Conservation (phyloP, 129 eudicot genomes). For the Helianthus tuberosus region DNA sequence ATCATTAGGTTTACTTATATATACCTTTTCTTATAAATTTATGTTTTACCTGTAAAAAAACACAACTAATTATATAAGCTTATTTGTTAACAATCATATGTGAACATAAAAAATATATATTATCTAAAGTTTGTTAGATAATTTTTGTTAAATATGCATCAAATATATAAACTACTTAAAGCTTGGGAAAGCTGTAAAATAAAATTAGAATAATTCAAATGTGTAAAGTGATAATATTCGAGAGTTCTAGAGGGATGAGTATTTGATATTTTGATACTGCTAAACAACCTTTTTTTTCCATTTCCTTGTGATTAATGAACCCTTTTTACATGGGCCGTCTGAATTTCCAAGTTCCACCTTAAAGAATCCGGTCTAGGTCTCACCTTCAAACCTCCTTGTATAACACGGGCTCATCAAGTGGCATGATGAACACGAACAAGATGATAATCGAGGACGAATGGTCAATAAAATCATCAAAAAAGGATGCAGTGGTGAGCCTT, state of each 20-base stretch:
- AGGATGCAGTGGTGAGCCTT: constrained; percentile 63
- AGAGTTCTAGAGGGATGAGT: not conserved
- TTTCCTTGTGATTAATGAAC: not conserved
- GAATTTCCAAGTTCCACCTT: constrained; percentile 44
- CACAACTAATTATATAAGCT: not conserved
- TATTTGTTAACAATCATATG: not conserved
- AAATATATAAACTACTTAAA: not conserved
- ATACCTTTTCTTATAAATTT: not conserved
- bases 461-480: constrained; percentile 59
- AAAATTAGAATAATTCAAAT: not conserved
- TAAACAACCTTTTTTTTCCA: constrained; percentile 6
- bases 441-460: constrained; percentile 62
- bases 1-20: not conserved
- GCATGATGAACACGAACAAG: constrained; percentile 30
- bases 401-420: constrained; percentile 5
- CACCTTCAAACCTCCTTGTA: constrained; percentile 31
- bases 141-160: not conserved
- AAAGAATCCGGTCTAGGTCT: constrained; percentile 18
- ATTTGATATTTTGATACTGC: not conserved
- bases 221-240: not conserved
- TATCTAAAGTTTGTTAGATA: not conserved
- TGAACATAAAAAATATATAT: not conserved
- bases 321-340: constrained; percentile 28
- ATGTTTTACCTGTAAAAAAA: not conserved
- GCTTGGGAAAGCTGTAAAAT: not conserved